Conservation (phyloP, 306 rosid species). For the Fragaria ananassa region DNA sequence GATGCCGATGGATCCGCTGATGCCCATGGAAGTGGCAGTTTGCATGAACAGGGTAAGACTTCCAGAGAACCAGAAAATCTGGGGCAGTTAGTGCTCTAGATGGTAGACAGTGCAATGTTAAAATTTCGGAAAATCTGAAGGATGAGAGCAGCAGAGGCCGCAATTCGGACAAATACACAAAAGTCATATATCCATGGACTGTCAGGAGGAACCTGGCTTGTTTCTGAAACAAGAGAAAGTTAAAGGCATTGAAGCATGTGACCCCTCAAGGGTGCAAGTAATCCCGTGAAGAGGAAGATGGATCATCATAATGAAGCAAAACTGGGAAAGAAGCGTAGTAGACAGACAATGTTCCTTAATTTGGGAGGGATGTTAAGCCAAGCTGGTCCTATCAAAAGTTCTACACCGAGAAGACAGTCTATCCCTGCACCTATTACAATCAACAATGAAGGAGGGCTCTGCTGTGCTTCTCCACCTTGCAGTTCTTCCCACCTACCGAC, state of each 20-base stretch:
- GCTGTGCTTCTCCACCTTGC: slow-evolving; percentile 39
- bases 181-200: slow-evolving; percentile 54
- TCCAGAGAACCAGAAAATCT: slow-evolving; percentile 42
- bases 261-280: slow-evolving; percentile 71
- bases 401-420: slow-evolving; percentile 86
- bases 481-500: slow-evolving; percentile 44
- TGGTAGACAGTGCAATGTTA: slow-evolving; percentile 39
- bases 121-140: slow-evolving; percentile 36
- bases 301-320: slow-evolving; percentile 82
- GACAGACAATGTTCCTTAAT: slow-evolving; percentile 93
- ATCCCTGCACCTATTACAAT: slow-evolving; percentile 55
- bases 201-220: slow-evolving; percentile 55
- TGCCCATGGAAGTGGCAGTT: slow-evolving; percentile 43
- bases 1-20: slow-evolving; percentile 75
- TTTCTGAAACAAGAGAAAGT: slow-evolving; percentile 70
- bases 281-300: slow-evolving; percentile 74
- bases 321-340: slow-evolving; percentile 91
- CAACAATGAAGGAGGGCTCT: slow-evolving; percentile 68
- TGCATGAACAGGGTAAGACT: slow-evolving; percentile 41
- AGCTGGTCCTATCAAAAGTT: slow-evolving; percentile 86
- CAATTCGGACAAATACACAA: slow-evolving; percentile 57
- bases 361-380: slow-evolving; percentile 93
- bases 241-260: slow-evolving; percentile 85
- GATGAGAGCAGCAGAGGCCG: slow-evolving; percentile 46
- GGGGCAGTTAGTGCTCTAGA: slow-evolving; percentile 41